Conservation (phyloP, 2,329 filamentous ascomycete species). For the Exophiala viscosa region DNA sequence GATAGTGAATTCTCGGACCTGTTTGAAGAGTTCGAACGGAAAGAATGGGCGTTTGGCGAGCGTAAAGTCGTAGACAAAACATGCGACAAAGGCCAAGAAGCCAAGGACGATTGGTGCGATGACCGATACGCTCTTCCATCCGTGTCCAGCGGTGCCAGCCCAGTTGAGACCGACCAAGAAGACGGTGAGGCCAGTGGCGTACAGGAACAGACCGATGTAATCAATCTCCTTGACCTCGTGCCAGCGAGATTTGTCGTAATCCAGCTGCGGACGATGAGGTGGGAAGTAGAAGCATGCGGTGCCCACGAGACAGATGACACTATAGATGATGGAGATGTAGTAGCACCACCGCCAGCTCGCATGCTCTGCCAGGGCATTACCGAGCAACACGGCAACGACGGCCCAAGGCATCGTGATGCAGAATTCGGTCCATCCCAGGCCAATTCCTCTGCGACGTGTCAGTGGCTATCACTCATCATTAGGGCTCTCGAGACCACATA, state of each 20-base stretch:
- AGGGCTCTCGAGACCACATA: constrained; percentile 36
- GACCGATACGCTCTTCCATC: constrained; percentile 41
- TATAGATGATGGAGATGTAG: constrained; percentile 29
- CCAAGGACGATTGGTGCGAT: constrained; percentile 39
- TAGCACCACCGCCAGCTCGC: constrained; percentile 50
- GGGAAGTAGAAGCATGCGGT: constrained; percentile 48
- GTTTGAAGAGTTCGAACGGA: constrained; percentile 43
- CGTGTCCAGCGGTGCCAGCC: constrained; percentile 38
- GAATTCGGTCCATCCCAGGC: constrained; percentile 31
- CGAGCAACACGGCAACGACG: constrained; percentile 44
- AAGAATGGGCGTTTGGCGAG: constrained; percentile 41
- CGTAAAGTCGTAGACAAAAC: constrained; percentile 40
- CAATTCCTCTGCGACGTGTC: constrained; percentile 19
- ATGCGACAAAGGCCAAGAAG: constrained; percentile 33
- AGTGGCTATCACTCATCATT: too few relatives aligned
- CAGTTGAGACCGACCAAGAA: constrained; percentile 45
- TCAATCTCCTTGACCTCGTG: constrained; percentile 46
- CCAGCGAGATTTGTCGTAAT: constrained; percentile 27
- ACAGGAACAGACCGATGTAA: constrained; percentile 45
- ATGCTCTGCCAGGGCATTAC: constrained; percentile 40
- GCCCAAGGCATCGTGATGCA: constrained; percentile 39
- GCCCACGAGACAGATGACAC: constrained; percentile 26
- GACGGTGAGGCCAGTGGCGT: constrained; percentile 38
- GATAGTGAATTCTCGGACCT: constrained; percentile 33
- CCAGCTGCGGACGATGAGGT: constrained; percentile 46